Conservation (phyloP, 208 protist species). For the Paratrypanosoma confusum region DNA sequence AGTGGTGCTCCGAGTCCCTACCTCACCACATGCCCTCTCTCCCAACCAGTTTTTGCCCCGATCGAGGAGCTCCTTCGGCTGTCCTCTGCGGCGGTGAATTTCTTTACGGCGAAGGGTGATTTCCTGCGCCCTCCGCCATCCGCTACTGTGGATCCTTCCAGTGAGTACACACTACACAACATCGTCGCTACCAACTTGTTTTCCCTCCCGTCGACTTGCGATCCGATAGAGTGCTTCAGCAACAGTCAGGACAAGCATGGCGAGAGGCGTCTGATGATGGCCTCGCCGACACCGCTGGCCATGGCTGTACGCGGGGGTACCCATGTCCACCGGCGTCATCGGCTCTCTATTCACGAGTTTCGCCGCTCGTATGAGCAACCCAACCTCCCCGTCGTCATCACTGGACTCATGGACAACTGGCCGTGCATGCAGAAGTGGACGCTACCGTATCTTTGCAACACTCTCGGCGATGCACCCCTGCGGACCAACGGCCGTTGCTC, state of each 20-base stretch:
- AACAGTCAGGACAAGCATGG: conserved; percentile 6
- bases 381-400: conserved; percentile 28
- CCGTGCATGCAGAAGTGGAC: conserved; percentile 12
- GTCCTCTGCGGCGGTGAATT: conserved; percentile 13
- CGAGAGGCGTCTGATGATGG: not conserved
- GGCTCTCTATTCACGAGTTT: conserved; percentile 12
- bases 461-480: conserved; percentile 6
- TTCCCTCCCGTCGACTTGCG: conserved; percentile 11
- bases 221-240: conserved; percentile 3
- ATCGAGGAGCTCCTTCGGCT: conserved; percentile 5
- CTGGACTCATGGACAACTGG: conserved; percentile 22
- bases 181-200: conserved; percentile 10
- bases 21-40: too few relatives aligned
- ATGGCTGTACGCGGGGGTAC: not conserved
- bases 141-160: conserved; percentile 6
- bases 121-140: conserved; percentile 8
- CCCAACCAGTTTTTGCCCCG: too few relatives aligned
- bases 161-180: conserved; percentile 10
- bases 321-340: conserved; percentile 15
- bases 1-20: too few relatives aligned
- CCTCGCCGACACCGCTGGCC: not conserved
- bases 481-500: conserved; percentile 22
- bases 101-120: conserved; percentile 3
- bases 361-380: conserved; percentile 12
- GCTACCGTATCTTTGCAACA: conserved; percentile 1